Base-by-base conservation (phyloP, 768 basidiomycete species). In the Mycena epipterygia region DNA sequence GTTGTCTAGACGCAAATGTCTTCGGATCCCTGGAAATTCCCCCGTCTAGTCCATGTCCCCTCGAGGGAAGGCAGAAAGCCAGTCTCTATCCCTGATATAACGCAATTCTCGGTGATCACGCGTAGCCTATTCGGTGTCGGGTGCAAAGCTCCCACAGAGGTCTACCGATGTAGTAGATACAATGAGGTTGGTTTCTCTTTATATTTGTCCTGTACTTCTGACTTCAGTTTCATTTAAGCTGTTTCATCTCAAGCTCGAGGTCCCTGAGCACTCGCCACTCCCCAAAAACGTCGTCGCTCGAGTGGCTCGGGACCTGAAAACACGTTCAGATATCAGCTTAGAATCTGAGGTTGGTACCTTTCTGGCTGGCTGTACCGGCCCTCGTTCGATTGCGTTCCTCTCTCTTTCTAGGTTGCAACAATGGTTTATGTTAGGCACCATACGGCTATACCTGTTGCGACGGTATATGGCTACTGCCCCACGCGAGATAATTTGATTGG, bases 391-490 rank as follows among this genome's bases (percentile, higher is more conserved):
- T 17, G n/a, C n/a, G 30, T 6, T 56, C 64, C 17, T 41, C 9
- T 21, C 37, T 33, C 33, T 37, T 33, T 37, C 30, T 61, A 77
- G 72, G 68, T 76, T 32, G 75, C 74, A n/a, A 77, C 76, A 1
- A 74, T 78, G 75, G 73, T 72, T 29, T 76, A 76, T 41, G 72
- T 78, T 46, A 39, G 70, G 35, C 72, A 73, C n/a, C 48, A 62
- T 32, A 73, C 76, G 19, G 23, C 56, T 8, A 64, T 78, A 23
- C 75, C 76, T 25, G 73, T 78, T 4, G 76, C 77, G 4, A 66
- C 56, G 11, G 75, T 78, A n/a, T 74, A 72, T 48, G 75, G 76
- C 8, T 78, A 70, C 32, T 76, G 74, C 59, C 74, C 74, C 1
- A 72, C 72, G 21, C 70, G 74, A 35, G 60, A 76, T 33, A 76